Base-by-base conservation (phyloP, 2,329 filamentous ascomycete species). In the Eurotiales sp. region DNA sequence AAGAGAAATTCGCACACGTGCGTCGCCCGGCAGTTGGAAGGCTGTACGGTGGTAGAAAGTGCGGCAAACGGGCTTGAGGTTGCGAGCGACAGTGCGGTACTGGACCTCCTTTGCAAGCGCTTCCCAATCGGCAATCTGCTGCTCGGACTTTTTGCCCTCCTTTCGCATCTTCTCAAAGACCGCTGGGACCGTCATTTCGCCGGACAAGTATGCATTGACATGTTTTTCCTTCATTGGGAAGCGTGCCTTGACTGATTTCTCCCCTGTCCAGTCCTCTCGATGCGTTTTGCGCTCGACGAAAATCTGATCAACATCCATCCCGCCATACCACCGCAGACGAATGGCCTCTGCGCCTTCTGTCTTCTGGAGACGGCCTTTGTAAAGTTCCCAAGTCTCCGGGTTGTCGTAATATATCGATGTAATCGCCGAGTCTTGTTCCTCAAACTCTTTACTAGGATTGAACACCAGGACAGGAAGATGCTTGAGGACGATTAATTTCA, bases 351-450 rank as follows among this genome's bases (percentile, higher is more conserved):
- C 93, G 44, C 93, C 93, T 70, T 99, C 93, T 0, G 90, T 95
- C 80, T 99, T 99, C 77, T 96, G 96, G 63, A 99, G 73, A 46
- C 93, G 88, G 12, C 93, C 93, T 67, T 90, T 83, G 69, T 99
- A 99, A 46, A 99, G 76, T 56, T 96, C 90, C 87, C 91, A 99
- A 21, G 82, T 95, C 3, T 95, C 84, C 0, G 90, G 84, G 68
- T 97, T 99, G 68, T 99, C 93, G 68, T 90, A 99, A 77, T 99
- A 99, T 61, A 99, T 96, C 43, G 93, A 99, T 0, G 93, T 95
- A 64, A 99, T 99, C 56, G 93, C 93, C 4, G 89, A 86, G 67
- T 99, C 93, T 58, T 89, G 84, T 50, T 82, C 79, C 58, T 95
- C 90, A 59, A 97, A 99, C 62, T 97, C 92, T 70, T 99, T 99